Conservation (phyloP, 805 yeast species). For the Candida berthetii region DNA sequence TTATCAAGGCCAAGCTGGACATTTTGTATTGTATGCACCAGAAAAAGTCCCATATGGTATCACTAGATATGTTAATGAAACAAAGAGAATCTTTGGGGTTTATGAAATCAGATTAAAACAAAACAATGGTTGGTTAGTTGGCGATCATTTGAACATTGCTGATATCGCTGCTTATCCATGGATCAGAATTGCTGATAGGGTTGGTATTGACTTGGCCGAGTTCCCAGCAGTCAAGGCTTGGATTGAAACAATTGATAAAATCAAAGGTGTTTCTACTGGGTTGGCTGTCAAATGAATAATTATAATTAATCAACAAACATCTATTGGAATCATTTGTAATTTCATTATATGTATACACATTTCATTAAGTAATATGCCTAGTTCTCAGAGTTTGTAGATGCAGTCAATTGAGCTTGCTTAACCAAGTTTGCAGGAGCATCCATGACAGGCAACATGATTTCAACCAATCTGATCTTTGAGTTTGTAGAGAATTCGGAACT, state of each 20-base stretch:
- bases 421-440: conserved; percentile 66
- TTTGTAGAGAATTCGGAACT: conserved; percentile 44
- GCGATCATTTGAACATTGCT: conserved; percentile 52
- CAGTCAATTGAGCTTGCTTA: conserved; percentile 61
- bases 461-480: conserved; percentile 58
- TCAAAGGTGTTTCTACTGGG: neutral
- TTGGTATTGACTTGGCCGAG: conserved; percentile 25
- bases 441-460: conserved; percentile 61
- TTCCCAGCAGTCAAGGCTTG: conserved; percentile 37
- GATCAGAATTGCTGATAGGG: conserved; percentile 21
- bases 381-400: conserved; percentile 31
- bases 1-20: conserved; percentile 55
- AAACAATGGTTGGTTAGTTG: conserved; percentile 53
- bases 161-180: conserved; percentile 48
- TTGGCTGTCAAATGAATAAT: neutral
- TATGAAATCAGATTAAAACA: conserved; percentile 42
- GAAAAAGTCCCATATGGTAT: conserved; percentile 52
- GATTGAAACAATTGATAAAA: conserved; percentile 25
- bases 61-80: conserved; percentile 43
- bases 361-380: neutral
- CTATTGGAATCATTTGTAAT: no score
- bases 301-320: no score
- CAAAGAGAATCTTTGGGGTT: conserved; percentile 48
- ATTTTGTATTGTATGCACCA: conserved; percentile 36
- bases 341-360: no score